Base-by-base conservation (phyloP, 352 stramenopile genomes). In the Phytophthora hybrid region DNA sequence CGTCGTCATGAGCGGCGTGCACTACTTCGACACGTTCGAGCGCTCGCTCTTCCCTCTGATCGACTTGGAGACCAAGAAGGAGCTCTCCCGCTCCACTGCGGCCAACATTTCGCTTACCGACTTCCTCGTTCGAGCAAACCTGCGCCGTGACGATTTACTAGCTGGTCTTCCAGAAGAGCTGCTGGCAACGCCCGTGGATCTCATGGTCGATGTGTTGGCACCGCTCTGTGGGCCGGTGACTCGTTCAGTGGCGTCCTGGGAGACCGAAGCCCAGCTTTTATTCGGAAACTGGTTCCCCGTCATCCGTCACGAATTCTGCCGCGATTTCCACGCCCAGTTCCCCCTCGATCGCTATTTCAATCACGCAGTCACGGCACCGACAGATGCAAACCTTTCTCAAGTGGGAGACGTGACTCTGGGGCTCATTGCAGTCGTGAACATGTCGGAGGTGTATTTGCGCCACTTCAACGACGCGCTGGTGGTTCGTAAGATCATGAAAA, bases 261-360 rank as follows among this genome's bases (percentile, higher is more conserved):
- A 66, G n/a, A 77, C 76, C 1, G n/a, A 62, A 8, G 51, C 79
- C 5, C 79, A 81, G 32, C 58, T 80, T 19, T 54, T 83, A 11
- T 85, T 85, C 54, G 79, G 79, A 6, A 77, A 78, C 44, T 83
- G 74, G 66, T 85, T 85, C 31, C 79, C 76, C 13, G 26, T 14
- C 16, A 81, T 85, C 34, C 65, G 26, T 14, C 78, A 85, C 53
- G 78, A 82, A 11, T 85, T 85, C 37, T 85, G 78, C 18, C 63
- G 66, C 7, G 75, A 85, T n/a, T 85, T 79, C n/a, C 39, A 72
- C 59, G 57, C 66, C 18, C 56, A 39, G 2, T 85, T 85, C 58
- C 66, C 75, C 23, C 65, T 47, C n/a, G 49, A 79, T 34, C 78
- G 78, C 18, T 85, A 82, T 51, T 85, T 82, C 53, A 71, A 80